phyloP scores from a whole-genome alignment of 257 asterid species.

The Salvia rosmarinus region DNA sequence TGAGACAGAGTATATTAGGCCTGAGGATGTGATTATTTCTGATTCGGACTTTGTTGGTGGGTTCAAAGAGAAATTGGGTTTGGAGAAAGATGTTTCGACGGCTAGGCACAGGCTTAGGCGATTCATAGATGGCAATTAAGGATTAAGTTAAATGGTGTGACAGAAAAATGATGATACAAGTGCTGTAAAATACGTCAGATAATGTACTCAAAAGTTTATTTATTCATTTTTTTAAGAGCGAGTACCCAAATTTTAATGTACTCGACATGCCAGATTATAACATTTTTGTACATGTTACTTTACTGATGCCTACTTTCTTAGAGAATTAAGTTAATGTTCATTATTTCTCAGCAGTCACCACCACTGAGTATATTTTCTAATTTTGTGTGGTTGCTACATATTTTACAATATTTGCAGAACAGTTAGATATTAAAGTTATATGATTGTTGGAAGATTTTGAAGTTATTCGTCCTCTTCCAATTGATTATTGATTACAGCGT shows the following conservation, averaged over 20 bases:
- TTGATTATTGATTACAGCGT: no score
- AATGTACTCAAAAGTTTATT: slow-evolving; percentile 28
- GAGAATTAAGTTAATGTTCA: no score
- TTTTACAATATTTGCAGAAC: no score
- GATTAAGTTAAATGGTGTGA: neutral
- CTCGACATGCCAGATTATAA: neutral
- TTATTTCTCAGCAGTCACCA: no score
- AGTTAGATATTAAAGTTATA: no score
- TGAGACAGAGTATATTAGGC: slow-evolving; percentile 43
- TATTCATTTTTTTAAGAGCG: slow-evolving; percentile 27
- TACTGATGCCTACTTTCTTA: no score
- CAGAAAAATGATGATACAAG: neutral
- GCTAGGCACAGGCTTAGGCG: slow-evolving; percentile 50
- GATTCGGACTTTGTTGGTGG: slow-evolving; percentile 23
- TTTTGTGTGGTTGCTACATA: no score
- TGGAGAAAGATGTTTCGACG: slow-evolving; percentile 37
- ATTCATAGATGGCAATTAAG: slow-evolving; percentile 48
- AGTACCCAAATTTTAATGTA: neutral
- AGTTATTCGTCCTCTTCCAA: no score
- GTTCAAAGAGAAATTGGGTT: slow-evolving; percentile 25
- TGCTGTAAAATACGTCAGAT: slow-evolving; percentile 33
- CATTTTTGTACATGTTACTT: no score
- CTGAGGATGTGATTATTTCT: slow-evolving; percentile 42
- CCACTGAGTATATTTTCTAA: no score
- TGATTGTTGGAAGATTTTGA: no score